phyloP scores from a whole-genome alignment of 192 early-diverging fungal genomes.

The Backusella tarrabulga region DNA sequence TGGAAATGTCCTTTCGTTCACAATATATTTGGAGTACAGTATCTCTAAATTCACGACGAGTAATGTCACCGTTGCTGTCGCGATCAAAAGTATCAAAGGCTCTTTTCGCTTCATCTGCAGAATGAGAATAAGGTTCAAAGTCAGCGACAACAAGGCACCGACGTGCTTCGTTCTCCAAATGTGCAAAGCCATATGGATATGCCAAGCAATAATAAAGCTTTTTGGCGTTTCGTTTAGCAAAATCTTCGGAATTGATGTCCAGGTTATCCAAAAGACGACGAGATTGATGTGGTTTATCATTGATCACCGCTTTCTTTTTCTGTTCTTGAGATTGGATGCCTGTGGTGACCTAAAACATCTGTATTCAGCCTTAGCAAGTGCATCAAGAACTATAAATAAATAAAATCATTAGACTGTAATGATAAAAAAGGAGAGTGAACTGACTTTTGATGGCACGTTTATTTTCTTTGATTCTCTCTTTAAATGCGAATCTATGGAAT shows the following conservation, averaged over 20 bases:
- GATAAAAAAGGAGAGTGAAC: not conserved
- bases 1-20: conserved; percentile 69
- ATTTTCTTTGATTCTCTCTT: conserved; percentile 29
- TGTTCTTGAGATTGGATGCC: not conserved
- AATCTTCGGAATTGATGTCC: conserved; percentile 30
- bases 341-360: conserved; percentile 1
- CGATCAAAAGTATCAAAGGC: conserved; percentile 88
- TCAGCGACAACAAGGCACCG: conserved; percentile 63
- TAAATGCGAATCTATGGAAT: conserved; percentile 33
- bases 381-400: conserved; percentile 29
- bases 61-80: conserved; percentile 84
- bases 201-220: conserved; percentile 25
- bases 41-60: conserved; percentile 77
- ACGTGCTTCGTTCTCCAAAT: conserved; percentile 26
- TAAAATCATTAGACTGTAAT: not conserved
- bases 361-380: conserved; percentile 26
- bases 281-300: conserved; percentile 21
- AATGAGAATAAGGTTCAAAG: conserved; percentile 74
- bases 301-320: conserved; percentile 15
- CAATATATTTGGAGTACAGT: conserved; percentile 75
- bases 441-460: conserved; percentile 25
- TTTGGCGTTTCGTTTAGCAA: conserved; percentile 25
- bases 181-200: conserved; percentile 3
- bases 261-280: conserved; percentile 8
- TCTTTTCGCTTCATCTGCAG: conserved; percentile 64